Base-by-base conservation (phyloP, 805 yeast genomes). In the Dipodascopsis uninucleata region DNA sequence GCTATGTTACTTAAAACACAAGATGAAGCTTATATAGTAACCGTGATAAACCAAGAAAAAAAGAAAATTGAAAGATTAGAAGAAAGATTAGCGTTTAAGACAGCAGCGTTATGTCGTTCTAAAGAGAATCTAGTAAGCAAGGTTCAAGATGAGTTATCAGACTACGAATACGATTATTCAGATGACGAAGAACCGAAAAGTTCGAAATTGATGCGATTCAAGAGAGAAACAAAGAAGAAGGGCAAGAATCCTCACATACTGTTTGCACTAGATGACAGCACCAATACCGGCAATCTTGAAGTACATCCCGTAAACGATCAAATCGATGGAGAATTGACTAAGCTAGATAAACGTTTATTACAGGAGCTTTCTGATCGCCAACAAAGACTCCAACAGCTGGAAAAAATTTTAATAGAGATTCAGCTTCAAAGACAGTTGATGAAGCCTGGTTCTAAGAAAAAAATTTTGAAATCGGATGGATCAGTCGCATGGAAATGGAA, bases 371-470 rank as follows among this genome's bases (percentile, higher is more conserved):
- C 47, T 54, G 72, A 33, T 71, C 47, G 41, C 22, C 18, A 31
- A 32, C 28, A 35, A n/a, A 40, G 55, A 5, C 18, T 25, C 10
- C 16, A 22, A 5, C 78, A 88, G 64, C 71, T 90, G 54, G 70
- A 71, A 39, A 74, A 74, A 39, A 84, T 90, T 14, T 82, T 86
- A 59, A 73, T 72, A 32, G 77, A 80, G 58, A 79, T 89, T 79
- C 85, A 83, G 45, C 58, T 77, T 45, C 94, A 88, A 58, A 78
- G 84, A 50, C 95, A 89, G 60, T 74, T 88, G 43, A 87, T 90
- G 95, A 86, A 86, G 63, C 83, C 81, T 55, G 97, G 97, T 0
- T 78, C 79, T 49, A 85, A 85, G 68, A 84, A 82, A 74, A 88
- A 88, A 69, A 63, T 82, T 4, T 71, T 74, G 2, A 82, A 74